Conservation (phyloP, 768 basidiomycete species). For the Stropharia rugosoannulata region DNA sequence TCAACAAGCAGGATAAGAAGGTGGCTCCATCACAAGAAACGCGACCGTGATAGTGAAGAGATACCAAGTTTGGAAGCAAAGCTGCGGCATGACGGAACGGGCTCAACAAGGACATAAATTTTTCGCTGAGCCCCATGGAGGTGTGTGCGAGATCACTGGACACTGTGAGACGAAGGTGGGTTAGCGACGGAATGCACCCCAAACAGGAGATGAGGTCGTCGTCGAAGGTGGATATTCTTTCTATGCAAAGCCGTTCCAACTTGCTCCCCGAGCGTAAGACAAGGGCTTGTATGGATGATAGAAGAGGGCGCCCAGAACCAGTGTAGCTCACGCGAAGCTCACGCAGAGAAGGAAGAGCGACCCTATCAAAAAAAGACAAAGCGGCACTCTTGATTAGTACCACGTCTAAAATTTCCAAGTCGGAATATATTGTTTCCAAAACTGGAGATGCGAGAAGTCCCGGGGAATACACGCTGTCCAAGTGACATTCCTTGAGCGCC, state of each 20-base stretch:
- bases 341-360: conserved; percentile 18
- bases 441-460: conserved; percentile 5
- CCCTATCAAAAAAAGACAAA: conserved; percentile 15
- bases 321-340: conserved; percentile 16
- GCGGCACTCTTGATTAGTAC: conserved; percentile 20
- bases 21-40: conserved; percentile 4
- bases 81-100: conserved; percentile 4
- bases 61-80: conserved; percentile 11
- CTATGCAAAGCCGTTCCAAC: conserved; percentile 14
- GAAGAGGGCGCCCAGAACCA: conserved; percentile 11
- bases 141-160: not conserved
- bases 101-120: conserved; percentile 8
- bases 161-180: conserved; percentile 10
- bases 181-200: conserved; percentile 11
- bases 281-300: conserved; percentile 13
- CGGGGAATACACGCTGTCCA: conserved; percentile 21
- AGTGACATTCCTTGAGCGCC: conserved; percentile 18
- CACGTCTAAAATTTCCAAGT: conserved; percentile 17
- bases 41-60: conserved; percentile 12
- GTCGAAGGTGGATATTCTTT: conserved; percentile 9
- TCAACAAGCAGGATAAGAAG: conserved; percentile 4
- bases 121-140: conserved; percentile 11
- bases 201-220: conserved; percentile 17
- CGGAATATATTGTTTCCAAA: conserved; percentile 6
- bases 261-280: conserved; percentile 15